phyloP scores from a whole-genome alignment of 345 rosid species.

The Syzygium oleosum region DNA sequence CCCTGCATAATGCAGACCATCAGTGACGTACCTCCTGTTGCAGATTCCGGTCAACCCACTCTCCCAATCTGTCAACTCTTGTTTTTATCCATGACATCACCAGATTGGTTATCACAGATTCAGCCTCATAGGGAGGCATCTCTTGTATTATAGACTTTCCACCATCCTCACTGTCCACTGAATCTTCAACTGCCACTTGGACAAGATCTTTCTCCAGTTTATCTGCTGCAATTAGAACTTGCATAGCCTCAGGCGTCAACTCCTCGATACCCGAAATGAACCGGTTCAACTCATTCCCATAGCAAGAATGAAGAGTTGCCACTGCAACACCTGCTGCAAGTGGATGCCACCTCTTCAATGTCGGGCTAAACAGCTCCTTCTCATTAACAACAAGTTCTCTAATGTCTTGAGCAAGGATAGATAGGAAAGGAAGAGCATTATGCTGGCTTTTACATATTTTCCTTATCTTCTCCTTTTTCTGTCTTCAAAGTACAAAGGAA shows the following conservation, averaged over 20 bases:
- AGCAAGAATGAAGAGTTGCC: conserved; percentile 92
- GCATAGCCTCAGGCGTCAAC: conserved; percentile 81
- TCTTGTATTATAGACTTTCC: conserved; percentile 94
- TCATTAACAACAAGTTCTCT: conserved; percentile 72
- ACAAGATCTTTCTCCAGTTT: conserved; percentile 96
- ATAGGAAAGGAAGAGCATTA: conserved; percentile 64
- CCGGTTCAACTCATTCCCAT: conserved; percentile 62
- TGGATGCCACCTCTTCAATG: conserved; percentile 92
- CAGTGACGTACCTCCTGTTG: conserved; percentile 63
- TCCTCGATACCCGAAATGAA: conserved; percentile 67
- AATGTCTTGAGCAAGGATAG: conserved; percentile 79
- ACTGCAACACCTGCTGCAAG: conserved; percentile 91
- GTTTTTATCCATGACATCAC: conserved; percentile 78
- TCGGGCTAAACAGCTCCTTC: conserved; percentile 77
- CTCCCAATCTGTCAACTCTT: conserved; percentile 73
- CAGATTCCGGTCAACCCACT: conserved; percentile 80
- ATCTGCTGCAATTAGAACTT: conserved; percentile 89
- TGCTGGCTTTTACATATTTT: conserved; percentile 42
- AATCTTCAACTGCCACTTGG: conserved; percentile 93
- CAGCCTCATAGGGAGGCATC: conserved; percentile 98
- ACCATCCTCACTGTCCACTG: conserved; percentile 96
- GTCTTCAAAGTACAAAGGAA: conserved; percentile 13
- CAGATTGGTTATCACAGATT: conserved; percentile 62
- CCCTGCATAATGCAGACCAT: background rate
- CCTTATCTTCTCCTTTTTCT: conserved; percentile 72